phyloP scores from a whole-genome alignment of 2,329 filamentous ascomycete species.

The Ceratocystis ficicola region DNA sequence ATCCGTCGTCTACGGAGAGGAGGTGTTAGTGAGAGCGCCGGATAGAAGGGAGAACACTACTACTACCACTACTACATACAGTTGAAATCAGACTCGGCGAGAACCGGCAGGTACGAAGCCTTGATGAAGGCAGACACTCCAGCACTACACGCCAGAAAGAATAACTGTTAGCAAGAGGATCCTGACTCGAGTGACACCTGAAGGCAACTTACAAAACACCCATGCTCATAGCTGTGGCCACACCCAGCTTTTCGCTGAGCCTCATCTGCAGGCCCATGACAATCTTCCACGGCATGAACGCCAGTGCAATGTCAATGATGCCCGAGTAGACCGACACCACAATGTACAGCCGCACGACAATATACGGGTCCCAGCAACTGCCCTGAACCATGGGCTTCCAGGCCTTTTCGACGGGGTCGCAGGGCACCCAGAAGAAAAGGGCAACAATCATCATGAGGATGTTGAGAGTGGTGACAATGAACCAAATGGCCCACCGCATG shows the following conservation, averaged over 20 bases:
- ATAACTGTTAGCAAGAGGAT: background rate
- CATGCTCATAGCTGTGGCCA: conserved; percentile 26
- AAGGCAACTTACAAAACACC: conserved; percentile 25
- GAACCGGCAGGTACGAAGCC: conserved; percentile 3
- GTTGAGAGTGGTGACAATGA: conserved; percentile 26
- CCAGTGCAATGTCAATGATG: conserved; percentile 24
- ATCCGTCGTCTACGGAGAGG: background rate
- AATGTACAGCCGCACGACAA: conserved; percentile 18
- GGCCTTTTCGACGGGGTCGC: conserved; percentile 26
- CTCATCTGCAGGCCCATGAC: conserved; percentile 27
- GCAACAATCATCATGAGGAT: conserved; percentile 24
- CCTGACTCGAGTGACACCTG: background rate
- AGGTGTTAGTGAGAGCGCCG: background rate
- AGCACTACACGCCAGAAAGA: conserved; percentile 8
- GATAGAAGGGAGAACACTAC: background rate
- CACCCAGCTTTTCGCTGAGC: conserved; percentile 26
- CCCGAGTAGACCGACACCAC: conserved; percentile 22
- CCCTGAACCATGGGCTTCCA: conserved; percentile 24
- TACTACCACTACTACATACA: background rate
- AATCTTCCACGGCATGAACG: conserved; percentile 26
- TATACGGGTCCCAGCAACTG: conserved; percentile 25
- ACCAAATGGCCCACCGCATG: conserved; percentile 26
- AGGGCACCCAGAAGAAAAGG: conserved; percentile 26
- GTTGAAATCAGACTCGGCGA: conserved; percentile 16
- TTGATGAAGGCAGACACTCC: conserved; percentile 21